Evolutionary conservation across 768 basidiomycete species (phyloP).

Genomic region (Leccinum broughii): DNA sequence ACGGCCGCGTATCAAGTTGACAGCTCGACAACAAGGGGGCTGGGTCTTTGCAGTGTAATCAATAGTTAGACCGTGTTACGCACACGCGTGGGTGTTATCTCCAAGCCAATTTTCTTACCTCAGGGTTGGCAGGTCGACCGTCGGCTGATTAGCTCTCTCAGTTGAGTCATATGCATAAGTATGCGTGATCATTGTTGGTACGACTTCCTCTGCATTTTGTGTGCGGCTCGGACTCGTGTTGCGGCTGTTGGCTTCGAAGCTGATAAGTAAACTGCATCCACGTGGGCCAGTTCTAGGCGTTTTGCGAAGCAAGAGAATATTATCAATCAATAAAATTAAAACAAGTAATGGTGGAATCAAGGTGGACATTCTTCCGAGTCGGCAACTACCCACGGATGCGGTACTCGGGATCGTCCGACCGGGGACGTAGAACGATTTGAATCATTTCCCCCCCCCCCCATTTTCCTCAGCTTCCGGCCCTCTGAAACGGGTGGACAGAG

Average conservation of each 20-base stretch:
- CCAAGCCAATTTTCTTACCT: background rate
- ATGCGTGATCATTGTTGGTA: background rate
- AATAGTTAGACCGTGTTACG: background rate
- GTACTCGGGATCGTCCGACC: background rate
- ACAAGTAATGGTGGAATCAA: background rate
- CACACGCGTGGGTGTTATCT: background rate
- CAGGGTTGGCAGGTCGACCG: background rate
- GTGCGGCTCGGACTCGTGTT: background rate
- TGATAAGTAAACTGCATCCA: background rate
- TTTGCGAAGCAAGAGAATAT: background rate
- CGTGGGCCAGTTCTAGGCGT: background rate
- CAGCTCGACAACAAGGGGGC: background rate
- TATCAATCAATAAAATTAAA: background rate
- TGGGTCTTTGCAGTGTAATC: background rate
- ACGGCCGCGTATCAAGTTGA: conserved; percentile 1
- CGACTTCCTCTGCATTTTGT: background rate
- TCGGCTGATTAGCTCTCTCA: background rate
- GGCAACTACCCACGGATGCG: background rate
- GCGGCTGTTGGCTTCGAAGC: background rate
- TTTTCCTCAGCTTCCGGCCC: background rate
- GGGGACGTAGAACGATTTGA: background rate
- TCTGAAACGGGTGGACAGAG: background rate
- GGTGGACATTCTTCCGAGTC: no score
- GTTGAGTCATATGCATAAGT: background rate
- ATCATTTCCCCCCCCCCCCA: background rate